A percentile compares a stretch with the other conserved stretches of the same genome.
phyloP scores from a whole-genome alignment of 1,284 basidiomycete genomes.

The Ceratorhiza oryzae-sativae region DNA sequence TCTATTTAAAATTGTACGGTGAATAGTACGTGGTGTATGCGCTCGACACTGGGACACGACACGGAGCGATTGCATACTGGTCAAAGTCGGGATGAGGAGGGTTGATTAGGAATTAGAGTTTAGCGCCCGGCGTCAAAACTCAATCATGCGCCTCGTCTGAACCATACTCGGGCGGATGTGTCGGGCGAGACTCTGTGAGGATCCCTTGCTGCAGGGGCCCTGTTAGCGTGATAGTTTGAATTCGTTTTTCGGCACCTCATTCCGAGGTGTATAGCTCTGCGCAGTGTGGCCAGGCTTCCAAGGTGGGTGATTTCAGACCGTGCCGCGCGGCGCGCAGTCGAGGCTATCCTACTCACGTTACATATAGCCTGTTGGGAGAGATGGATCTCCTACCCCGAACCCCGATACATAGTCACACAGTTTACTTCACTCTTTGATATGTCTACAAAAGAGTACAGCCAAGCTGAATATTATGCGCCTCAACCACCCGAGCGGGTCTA shows the following conservation, averaged over 20 bases:
- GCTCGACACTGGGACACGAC: background rate
- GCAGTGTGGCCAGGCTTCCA: background rate
- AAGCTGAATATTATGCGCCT: background rate
- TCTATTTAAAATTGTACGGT: background rate
- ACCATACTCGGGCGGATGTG: background rate
- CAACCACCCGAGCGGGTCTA: background rate
- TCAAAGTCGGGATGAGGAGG: background rate
- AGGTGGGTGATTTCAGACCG: background rate
- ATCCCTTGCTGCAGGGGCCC: background rate
- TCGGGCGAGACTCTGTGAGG: background rate
- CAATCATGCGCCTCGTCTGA: background rate
- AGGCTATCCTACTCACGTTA: background rate
- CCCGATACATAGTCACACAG: background rate
- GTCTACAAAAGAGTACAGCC: background rate
- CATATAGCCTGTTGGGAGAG: background rate
- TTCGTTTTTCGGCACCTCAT: background rate
- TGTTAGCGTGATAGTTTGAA: no score
- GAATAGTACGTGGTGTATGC: background rate
- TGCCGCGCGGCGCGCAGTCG: constrained; percentile 1
- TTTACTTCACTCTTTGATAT: background rate
- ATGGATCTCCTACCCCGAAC: background rate
- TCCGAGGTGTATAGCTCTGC: background rate
- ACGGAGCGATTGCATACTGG: constrained; percentile 3
- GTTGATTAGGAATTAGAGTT: background rate
- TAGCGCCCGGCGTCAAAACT: background rate